Evolutionary conservation across 2,329 filamentous ascomycete genomes (phyloP).

Genomic region (Chrysoporthe austroafricana): DNA sequence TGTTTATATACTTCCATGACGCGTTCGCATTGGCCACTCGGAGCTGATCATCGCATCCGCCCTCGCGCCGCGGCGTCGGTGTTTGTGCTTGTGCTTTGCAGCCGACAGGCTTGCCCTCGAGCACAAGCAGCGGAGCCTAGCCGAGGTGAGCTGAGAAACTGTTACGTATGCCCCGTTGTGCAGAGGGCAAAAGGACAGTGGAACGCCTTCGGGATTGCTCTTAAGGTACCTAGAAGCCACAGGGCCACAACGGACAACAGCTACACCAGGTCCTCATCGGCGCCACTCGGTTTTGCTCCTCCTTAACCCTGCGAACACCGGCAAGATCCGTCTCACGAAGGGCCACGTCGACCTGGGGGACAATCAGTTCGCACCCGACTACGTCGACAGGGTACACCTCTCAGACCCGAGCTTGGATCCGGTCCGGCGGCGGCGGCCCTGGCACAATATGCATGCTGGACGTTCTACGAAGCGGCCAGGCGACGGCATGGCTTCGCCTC

Average conservation of each 20-base stretch:
- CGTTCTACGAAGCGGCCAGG: conserved; percentile 50
- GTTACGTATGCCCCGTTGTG: background rate
- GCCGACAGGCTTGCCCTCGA: background rate
- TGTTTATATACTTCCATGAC: background rate
- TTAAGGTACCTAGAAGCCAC: background rate
- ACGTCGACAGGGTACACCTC: background rate
- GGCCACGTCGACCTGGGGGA: background rate
- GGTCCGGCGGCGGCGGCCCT: conserved; percentile 3
- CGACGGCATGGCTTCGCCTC: conserved; percentile 41
- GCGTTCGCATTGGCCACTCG: conserved; percentile 6
- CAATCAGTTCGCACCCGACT: background rate
- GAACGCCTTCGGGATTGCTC: background rate
- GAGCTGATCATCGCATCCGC: background rate
- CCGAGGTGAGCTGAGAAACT: background rate
- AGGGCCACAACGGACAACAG: conserved; percentile 9
- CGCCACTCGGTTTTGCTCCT: conserved; percentile 8
- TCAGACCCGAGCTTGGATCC: background rate
- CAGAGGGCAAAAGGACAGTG: conserved; percentile 2
- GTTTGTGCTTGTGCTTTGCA: background rate
- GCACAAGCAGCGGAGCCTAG: background rate
- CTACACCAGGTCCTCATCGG: background rate
- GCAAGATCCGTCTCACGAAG: conserved; percentile 18
- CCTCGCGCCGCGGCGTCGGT: conserved; percentile 12
- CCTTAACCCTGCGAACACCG: conserved; percentile 11
- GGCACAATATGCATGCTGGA: conserved; percentile 42